Base-by-base conservation (phyloP, 2,329 filamentous ascomycete genomes). In the Blastomyces gilchristii region DNA sequence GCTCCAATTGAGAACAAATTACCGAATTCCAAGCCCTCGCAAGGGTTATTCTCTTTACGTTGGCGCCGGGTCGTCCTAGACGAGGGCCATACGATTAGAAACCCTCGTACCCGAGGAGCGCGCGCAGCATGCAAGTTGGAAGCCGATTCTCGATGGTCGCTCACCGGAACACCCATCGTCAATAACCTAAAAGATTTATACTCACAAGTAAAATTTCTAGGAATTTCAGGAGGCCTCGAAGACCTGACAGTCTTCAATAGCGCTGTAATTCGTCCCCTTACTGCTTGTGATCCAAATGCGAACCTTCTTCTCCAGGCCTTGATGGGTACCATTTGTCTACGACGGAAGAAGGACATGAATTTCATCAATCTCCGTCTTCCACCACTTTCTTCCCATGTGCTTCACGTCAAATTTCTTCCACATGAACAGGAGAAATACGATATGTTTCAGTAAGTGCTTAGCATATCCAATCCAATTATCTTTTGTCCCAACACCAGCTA, bases 261-360 rank as follows among this genome's bases (percentile, higher is more conserved):
- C 14, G 82, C 86, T 41, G 81, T 94, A 65, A 86, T 87, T 49
- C 83, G 89, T 39, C 88, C 88, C 3, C 79, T 95, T 9, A 82
- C 81, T 61, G 70, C 73, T 6, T 85, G 84, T 1, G 81, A 86
- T 18, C 72, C 76, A 0, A 77, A 80, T 43, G 87, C 86, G 14
- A 85, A 85, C 58, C 74, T 81, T 12, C 77, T 93, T 3, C 80
- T 95, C 3, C 88, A 93, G 70, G 82, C 85, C 5, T 80, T 96
- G 54, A 92, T 96, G 85, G 81, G 82, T n/a, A 86, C 88, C 22
- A 82, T 96, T 57, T 94, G 89, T 69, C 80, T 96, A 28, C 84
- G 91, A 47, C 85, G 91, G 47, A 88, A 86, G 74, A 96, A 96
- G 73, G 87, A 93, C 63, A 96, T 96, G 91, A 82, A 82, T 5